Evolutionary conservation across 2,329 filamentous ascomycete genomes (phyloP).

Genomic region (Fusarium sp.): DNA sequence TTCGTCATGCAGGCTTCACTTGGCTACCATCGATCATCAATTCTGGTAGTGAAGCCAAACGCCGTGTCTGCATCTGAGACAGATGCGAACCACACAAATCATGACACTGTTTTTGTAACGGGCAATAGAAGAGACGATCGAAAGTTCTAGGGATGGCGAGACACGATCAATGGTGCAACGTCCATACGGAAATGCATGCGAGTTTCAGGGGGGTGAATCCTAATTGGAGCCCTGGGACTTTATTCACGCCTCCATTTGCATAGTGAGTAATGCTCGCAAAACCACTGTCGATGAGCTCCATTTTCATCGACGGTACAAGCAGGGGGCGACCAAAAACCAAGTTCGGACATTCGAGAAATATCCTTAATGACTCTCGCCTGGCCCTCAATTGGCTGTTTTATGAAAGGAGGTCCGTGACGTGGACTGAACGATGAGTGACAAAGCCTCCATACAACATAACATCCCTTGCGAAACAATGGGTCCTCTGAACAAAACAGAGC

Average conservation of each 20-base stretch:
- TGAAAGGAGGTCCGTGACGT: slow-evolving; percentile 45
- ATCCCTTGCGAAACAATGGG: slow-evolving; percentile 39
- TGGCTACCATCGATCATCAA: slow-evolving; percentile 11
- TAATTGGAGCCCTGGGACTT: slow-evolving; percentile 27
- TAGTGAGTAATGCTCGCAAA: not conserved
- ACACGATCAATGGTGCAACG: slow-evolving; percentile 22
- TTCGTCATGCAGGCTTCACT: slow-evolving; percentile 23
- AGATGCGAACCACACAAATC: slow-evolving; percentile 16
- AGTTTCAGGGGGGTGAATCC: slow-evolving; percentile 38
- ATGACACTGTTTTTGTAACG: slow-evolving; percentile 12
- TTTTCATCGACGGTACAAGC: slow-evolving; percentile 4
- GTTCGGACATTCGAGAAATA: not conserved
- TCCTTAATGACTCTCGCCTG: slow-evolving; percentile 40
- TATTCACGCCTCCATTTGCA: slow-evolving; percentile 24
- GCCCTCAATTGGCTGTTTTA: slow-evolving; percentile 35
- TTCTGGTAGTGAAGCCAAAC: slow-evolving; percentile 12
- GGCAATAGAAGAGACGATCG: slow-evolving; percentile 29
- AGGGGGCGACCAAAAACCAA: slow-evolving; percentile 14
- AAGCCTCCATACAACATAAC: not conserved
- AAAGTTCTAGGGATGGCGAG: slow-evolving; percentile 26
- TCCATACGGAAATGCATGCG: slow-evolving; percentile 29
- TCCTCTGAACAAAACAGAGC: not conserved
- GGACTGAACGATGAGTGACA: slow-evolving; percentile 34
- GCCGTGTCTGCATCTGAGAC: slow-evolving; percentile 30
- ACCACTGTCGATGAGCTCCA: not conserved